Base-by-base conservation (phyloP, 2,329 filamentous ascomycete species). In the Monosporascus ibericus region DNA sequence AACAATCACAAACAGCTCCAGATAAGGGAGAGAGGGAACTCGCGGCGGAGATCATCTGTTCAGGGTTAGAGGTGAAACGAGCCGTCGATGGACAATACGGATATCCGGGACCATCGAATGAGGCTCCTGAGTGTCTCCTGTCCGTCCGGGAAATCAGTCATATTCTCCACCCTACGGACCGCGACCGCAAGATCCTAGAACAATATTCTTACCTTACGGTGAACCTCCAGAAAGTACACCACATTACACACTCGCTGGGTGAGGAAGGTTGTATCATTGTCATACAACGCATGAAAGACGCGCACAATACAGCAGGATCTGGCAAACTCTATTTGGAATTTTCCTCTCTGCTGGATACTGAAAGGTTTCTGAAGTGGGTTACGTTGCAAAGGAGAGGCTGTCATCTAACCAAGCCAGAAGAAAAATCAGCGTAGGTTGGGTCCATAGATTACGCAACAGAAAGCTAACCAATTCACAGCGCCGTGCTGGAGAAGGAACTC, bases 241-340 rank as follows among this genome's bases (percentile, higher is more conserved):
- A 2, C 8, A 47, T 60, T 15, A n/a, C 9, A 1, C 20, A 34
- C 25, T 22, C 52, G 14, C 7, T 5, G 4, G 39, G 25, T 8
- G 25, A 51, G 11, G 37, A 48, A 15, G 48, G 52, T 42, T 30
- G 30, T 40, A 54, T 65, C 49, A 48, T 56, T 22, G 25, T 3
- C 4, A 51, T 65, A 46, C 8, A 1, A 1, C 59, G 50, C 15
- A 25, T 48, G 25, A 0, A 24, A 14, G 50, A 57, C 30, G 5
- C 30, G 9, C 39, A 55, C 20, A 9, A 34, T 2, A 52, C 36
- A 5, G 52, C 57, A 39, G 49, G 44, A 20, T 48, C 49, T 8
- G 22, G 53, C n/a, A 63, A 50, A 51, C 40, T 66, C 20, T 36
- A 60, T n/a, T 34, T 67, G 18, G 62, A 66, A 39, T 64, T 68